Evolutionary conservation across 768 basidiomycete species (phyloP), one percentile per base, ranked within the genome.

Genomic region (Clitopilus hobsonii): DNA sequence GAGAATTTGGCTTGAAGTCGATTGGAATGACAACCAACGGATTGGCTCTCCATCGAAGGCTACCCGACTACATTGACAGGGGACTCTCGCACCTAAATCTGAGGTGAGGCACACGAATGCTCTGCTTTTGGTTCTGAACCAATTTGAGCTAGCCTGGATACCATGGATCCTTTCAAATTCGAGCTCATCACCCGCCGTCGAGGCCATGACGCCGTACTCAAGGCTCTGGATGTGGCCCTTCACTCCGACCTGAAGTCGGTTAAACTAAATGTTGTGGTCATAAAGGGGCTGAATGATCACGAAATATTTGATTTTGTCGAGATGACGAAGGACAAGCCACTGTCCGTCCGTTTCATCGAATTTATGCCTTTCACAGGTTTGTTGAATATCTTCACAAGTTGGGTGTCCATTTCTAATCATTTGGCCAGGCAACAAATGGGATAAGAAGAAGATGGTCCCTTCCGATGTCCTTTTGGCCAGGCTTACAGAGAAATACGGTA

Each of bases 301-400:
- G 91, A 95, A 68, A 74, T 92, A 11, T 65, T 84, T 2, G 86
- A 88, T 55, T 94, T 95, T 64, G 83, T 92, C 36, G 82, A 86
- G 61, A 72, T 94, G 70, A 90, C 89, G 4, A 82, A 79, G 60
- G 71, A 87, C 45, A 74, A 74, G 45, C 67, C 72, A 1, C 69
- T 93, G 23, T 89, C 83, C 32, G 83, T 94, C 36, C 82, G 94
- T 30, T 93, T 95, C 67, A 95, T 94, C 55, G 92, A 94, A 68
- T 95, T 90, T 65, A 95, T 96, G 94, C 91, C 93, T 10, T 96
- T 96, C 67, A 88, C 85, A 60, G 93, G 88, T 89, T 59, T 20
- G 50, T 32, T 6, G 22, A 16, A 2, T 55, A 30, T 45, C 32
- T 20, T 20, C 18, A 38, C 22, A 4, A 2, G 3, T 2, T 36